Conservation (phyloP, 257 asterid genomes). For the Penstemon eatonii region DNA sequence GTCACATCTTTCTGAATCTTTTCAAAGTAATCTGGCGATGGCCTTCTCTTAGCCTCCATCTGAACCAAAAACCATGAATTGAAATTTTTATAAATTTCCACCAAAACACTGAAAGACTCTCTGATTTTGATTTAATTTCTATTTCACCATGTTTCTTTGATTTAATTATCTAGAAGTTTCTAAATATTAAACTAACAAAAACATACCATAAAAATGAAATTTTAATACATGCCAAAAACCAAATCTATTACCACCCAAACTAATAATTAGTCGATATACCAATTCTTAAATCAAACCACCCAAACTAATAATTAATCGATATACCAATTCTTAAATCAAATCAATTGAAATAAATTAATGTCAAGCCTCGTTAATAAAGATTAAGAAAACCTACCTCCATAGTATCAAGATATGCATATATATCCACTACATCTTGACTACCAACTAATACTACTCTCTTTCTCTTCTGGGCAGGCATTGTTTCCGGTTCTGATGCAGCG, state of each 20-base stretch:
- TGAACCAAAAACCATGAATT: constrained; percentile 27
- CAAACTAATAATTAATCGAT: no score
- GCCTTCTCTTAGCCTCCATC: constrained; percentile 75
- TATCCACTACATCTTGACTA: constrained; percentile 64
- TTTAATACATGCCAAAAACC: no score
- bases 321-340: constrained; percentile 10
- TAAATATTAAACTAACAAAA: no score
- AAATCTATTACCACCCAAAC: constrained; percentile 38
- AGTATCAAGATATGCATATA: constrained; percentile 68
- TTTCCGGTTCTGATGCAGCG: constrained; percentile 40
- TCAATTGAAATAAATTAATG: not conserved
- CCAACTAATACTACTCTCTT: constrained; percentile 82
- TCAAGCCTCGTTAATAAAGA: constrained; percentile 1
- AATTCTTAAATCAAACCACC: no score
- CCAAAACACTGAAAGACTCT: no score
- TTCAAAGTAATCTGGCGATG: constrained; percentile 64
- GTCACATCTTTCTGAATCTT: constrained; percentile 74
- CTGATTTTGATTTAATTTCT: no score
- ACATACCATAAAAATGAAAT: no score
- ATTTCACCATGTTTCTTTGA: no score
- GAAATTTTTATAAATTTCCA: not conserved
- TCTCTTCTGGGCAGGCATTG: constrained; percentile 44
- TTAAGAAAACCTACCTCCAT: constrained; percentile 57
- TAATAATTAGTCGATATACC: no score
- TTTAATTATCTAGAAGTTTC: no score